phyloP scores from a whole-genome alignment of 768 basidiomycete genomes.

The Suillus plorans region DNA sequence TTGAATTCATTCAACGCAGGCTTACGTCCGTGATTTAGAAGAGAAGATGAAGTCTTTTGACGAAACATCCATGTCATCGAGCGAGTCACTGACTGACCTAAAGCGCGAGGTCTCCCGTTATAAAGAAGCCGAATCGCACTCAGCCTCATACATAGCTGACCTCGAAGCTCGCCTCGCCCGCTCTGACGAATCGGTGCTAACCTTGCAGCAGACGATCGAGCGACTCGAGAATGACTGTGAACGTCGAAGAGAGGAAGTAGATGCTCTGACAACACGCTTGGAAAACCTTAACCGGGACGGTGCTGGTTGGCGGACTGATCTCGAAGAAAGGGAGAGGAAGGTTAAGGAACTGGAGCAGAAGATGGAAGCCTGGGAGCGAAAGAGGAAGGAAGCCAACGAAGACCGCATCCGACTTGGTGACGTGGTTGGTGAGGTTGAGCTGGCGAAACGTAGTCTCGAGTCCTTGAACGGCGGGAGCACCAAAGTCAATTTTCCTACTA shows the following conservation, averaged over 20 bases:
- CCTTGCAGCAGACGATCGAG: conserved; percentile 70
- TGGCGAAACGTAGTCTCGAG: conserved; percentile 68
- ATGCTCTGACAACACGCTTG: conserved; percentile 67
- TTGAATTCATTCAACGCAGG: conserved; percentile 44
- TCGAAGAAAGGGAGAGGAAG: conserved; percentile 79
- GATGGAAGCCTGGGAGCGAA: conserved; percentile 77
- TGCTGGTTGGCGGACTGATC: conserved; percentile 78
- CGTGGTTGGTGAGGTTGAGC: conserved; percentile 69
- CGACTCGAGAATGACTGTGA: conserved; percentile 75
- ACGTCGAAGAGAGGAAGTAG: conserved; percentile 69
- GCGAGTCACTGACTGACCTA: conserved; percentile 78
- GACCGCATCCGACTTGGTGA: conserved; percentile 64
- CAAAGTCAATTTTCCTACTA: conserved; percentile 29
- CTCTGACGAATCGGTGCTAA: conserved; percentile 74
- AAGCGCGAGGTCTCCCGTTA: conserved; percentile 78
- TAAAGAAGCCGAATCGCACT: conserved; percentile 73
- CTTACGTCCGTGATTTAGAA: conserved; percentile 92
- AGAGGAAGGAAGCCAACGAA: conserved; percentile 64
- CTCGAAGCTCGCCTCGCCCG: conserved; percentile 79
- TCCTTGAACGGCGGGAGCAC: conserved; percentile 31
- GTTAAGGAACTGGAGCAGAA: conserved; percentile 76
- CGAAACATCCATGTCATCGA: conserved; percentile 74
- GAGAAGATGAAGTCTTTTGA: conserved; percentile 85
- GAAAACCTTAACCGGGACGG: conserved; percentile 70
- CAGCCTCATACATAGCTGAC: conserved; percentile 79